Base-by-base conservation (phyloP, 2,329 filamentous ascomycete species). In the Alternaria sp. region DNA sequence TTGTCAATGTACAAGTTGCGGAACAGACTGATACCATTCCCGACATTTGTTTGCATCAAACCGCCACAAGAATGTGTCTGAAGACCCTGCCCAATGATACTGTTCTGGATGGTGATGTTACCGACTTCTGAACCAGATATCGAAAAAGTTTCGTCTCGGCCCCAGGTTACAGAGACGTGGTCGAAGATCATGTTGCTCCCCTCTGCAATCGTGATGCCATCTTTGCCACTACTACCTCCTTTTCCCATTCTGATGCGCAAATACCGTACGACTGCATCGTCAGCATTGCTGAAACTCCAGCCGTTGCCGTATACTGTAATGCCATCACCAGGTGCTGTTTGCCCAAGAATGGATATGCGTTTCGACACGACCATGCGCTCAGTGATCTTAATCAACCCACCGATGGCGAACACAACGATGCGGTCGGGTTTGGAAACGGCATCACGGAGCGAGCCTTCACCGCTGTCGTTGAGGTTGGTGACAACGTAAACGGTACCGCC, bases 1-100 rank as follows among this genome's bases (percentile, higher is more conserved):
- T 85, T 86, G 62, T 86, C 84, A 55, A 86, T 83, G 68, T 86
- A 87, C 32, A 87, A 69, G 65, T 87, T 86, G 4, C 84, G 78
- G 71, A 86, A 85, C 5, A 85, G 77, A 16, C 81, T 83, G 34
- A 85, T 74, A 11, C 83, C 83, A 48, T 73, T 71, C 8, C 81
- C 81, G 24, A 83, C 75, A 39, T 67, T 62, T 1, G 83, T 84
- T 71, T 85, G 81, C 69, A 85, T 83, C 18, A 85, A 70, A 1
- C 84, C 83, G 6, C 83, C 84, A 54, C 83, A 85, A 1, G 82
- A 83, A 65, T 86, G 85, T 1, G 84, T 84, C 61, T 84, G 79
- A 1, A 87, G 76, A 0, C 85, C 84, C 65, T 86, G 84, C 0
- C 79, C 82, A 54, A 87, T 85, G 64, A 86, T 86, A 34, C 78